phyloP scores from a whole-genome alignment of 2,329 filamentous ascomycete species.

The Penicillium corylophilum region DNA sequence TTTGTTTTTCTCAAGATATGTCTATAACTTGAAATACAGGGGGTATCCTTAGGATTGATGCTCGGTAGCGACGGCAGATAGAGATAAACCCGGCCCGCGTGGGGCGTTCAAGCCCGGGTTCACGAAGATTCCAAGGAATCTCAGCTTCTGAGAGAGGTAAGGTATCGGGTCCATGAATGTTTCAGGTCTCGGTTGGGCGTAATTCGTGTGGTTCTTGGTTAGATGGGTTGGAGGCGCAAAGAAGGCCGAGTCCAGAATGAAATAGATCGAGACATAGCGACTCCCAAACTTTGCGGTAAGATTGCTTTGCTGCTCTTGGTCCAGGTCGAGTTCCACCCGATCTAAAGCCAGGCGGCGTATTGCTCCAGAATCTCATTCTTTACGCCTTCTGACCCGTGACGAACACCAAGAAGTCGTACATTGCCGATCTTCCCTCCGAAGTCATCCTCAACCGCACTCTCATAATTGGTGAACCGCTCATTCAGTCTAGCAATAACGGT shows the following conservation, averaged over 20 bases:
- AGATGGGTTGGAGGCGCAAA: not conserved
- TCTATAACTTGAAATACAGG: not conserved
- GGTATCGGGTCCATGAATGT: not conserved
- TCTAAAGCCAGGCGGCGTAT: conserved; percentile 40
- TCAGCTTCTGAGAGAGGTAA: not conserved
- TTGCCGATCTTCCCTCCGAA: conserved; percentile 47
- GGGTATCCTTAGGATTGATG: not conserved
- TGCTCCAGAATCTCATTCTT: conserved; percentile 40
- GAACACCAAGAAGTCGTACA: conserved; percentile 46
- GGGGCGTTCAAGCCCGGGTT: not conserved
- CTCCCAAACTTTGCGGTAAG: not conserved
- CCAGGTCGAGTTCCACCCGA: not conserved
- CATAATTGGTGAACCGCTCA: conserved; percentile 66
- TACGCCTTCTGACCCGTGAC: conserved; percentile 48
- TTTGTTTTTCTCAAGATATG: not conserved
- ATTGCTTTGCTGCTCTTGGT: conserved; percentile 1
- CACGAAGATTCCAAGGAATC: not conserved
- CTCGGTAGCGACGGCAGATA: not conserved
- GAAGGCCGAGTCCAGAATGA: conserved; percentile 1
- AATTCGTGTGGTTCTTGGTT: conserved; percentile 8
- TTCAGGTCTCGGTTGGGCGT: not conserved
- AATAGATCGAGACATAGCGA: conserved; percentile 4
- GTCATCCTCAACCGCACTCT: conserved; percentile 45
- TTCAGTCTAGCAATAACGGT: conserved; percentile 62
- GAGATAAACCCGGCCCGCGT: not conserved